Conservation (phyloP, 768 basidiomycete genomes). For the Pulveroboletus sp. region DNA sequence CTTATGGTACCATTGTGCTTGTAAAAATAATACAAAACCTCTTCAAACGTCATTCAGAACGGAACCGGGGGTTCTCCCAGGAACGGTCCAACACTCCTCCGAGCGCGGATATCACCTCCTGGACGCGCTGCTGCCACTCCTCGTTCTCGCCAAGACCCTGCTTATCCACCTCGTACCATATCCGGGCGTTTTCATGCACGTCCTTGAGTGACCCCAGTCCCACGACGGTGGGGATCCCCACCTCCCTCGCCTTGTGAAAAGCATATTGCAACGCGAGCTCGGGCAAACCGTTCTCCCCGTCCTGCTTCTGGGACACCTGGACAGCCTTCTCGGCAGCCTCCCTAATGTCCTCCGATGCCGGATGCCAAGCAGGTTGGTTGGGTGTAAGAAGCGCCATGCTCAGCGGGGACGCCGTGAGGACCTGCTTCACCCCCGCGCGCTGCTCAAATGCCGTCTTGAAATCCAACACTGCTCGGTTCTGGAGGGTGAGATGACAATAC, state of each 20-base stretch:
- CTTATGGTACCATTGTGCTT: constrained; percentile 20
- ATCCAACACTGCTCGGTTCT: constrained; percentile 58
- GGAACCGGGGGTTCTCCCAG: constrained; percentile 59
- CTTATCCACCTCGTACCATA: constrained; percentile 61
- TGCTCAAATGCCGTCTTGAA: constrained; percentile 56
- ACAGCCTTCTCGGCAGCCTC: constrained; percentile 41
- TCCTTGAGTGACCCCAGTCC: constrained; percentile 71
- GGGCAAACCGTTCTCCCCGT: constrained; percentile 42
- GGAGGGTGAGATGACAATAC: constrained; percentile 78
- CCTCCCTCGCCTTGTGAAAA: constrained; percentile 45
- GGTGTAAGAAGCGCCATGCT: constrained; percentile 78
- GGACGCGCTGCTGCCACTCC: constrained; percentile 41
- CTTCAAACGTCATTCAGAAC: constrained; percentile 4
- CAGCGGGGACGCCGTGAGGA: constrained; percentile 79
- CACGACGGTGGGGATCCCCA: constrained; percentile 60
- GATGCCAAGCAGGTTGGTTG: constrained; percentile 69
- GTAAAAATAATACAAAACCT: constrained; percentile 24
- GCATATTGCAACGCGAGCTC: constrained; percentile 75
- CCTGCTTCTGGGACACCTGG: constrained; percentile 33
- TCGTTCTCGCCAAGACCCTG: constrained; percentile 33
- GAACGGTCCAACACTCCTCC: constrained; percentile 54
- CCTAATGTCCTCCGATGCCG: constrained; percentile 54
- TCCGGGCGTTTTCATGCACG: constrained; percentile 69
- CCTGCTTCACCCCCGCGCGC: constrained; percentile 64
- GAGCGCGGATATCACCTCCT: constrained; percentile 42